Evolutionary conservation across 441 rosid genomes (phyloP).

Genomic region (Gossypium aridum): DNA sequence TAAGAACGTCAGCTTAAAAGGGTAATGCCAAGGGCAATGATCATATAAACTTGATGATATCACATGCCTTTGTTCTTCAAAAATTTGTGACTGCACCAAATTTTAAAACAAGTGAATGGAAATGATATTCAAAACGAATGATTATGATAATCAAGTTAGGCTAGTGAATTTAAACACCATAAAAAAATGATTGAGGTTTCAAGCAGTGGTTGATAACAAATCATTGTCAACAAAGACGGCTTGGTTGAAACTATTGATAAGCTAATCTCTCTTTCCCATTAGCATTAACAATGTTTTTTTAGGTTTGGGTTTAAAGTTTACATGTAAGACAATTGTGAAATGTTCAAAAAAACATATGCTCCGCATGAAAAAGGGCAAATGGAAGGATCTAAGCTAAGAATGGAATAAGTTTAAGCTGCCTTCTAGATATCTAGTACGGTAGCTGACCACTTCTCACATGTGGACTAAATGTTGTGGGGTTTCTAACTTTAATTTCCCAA

Average conservation of each 20-base stretch:
- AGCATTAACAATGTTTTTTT: neutral
- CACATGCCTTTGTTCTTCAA: neutral
- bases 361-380: neutral
- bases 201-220: neutral
- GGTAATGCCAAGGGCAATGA: neutral
- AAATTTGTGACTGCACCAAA: neutral
- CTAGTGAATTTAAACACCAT: neutral
- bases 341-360: neutral
- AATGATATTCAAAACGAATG: neutral
- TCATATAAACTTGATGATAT: neutral
- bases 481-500: neutral
- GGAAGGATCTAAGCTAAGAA: neutral
- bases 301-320: conserved; percentile 1
- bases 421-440: neutral
- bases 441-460: neutral
- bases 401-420: neutral
- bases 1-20: neutral
- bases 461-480: neutral
- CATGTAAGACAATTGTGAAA: neutral
- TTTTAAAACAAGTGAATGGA: neutral
- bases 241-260: neutral
- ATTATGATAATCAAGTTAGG: neutral
- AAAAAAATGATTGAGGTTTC: neutral
- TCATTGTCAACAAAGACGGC: conserved; percentile 15
- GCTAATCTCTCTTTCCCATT: neutral